A percentile compares a stretch with the other conserved stretches of the same genome.
These are phyloP conservation scores for Globisporangium polare DNA, from an alignment of 352 stramenopile genomes.

Conservation along the genomic window DNA sequence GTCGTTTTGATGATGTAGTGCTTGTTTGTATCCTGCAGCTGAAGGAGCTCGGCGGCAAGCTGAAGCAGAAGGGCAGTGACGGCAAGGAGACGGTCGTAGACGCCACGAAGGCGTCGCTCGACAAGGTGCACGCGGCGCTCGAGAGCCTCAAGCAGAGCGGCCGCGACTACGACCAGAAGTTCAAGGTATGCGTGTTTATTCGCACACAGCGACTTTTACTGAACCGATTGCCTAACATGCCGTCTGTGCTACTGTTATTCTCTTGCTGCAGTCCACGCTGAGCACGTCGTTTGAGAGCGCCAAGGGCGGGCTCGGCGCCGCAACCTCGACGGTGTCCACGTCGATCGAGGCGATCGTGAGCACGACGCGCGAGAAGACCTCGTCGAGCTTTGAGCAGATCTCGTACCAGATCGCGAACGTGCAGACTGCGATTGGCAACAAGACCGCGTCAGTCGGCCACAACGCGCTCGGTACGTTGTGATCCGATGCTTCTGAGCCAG, in stretches of 20 bases:
- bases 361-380: constrained; percentile 45
- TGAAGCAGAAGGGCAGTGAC: constrained; percentile 23
- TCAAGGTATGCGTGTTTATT: constrained; percentile 21
- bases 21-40: constrained; percentile 14
- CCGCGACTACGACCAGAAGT: constrained; percentile 64
- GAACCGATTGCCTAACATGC: too few relatives aligned
- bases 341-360: constrained; percentile 70
- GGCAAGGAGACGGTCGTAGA: constrained; percentile 6
- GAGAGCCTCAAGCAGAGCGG: constrained; percentile 57
- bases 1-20: neutral
- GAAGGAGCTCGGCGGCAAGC: constrained; percentile 44
- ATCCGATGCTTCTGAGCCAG: too few relatives aligned
- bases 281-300: constrained; percentile 33
- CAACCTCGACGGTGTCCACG: constrained; percentile 42
- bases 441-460: constrained; percentile 15
- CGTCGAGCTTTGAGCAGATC: constrained; percentile 59
- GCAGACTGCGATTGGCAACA: constrained; percentile 29
- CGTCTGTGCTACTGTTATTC: neutral
- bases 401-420: constrained; percentile 50
- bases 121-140: constrained; percentile 45
- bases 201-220: too few relatives aligned
- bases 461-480: constrained; percentile 5
- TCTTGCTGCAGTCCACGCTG: neutral
- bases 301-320: constrained; percentile 34
- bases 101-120: constrained; percentile 51